Evolutionary conservation across 2,329 filamentous ascomycete species (phyloP), one percentile per base, ranked within the genome.

Genomic region (Anisogramma anomala): DNA sequence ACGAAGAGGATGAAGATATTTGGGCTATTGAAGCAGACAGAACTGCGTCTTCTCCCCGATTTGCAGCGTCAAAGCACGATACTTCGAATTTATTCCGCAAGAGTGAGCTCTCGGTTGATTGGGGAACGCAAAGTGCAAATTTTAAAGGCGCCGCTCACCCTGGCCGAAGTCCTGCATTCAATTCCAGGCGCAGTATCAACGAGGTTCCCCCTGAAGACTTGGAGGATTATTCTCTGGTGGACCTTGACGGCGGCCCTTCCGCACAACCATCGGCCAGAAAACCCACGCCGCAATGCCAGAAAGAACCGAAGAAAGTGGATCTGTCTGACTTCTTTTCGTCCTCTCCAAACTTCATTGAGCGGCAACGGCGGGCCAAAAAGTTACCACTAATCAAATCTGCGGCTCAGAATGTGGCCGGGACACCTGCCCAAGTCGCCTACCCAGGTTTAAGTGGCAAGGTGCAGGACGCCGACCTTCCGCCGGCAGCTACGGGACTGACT

Each of bases 261-360:
- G 58, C 27, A 18, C 55, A 54, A 31, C 51, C 56, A 1, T 59
- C 60, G 28, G 55, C 52, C 17, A 56, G 49, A 34, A 55, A 43
- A 20, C 47, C 50, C 8, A 45, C 52, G 3, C 39, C 42, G 11
- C 34, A 40, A 18, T 17, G 19, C 13, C 41, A 46, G 32, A 65
- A 59, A 8, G 59, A 58, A 37, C 47, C 55, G 6, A 59, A 52
- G 27, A 58, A 58, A 17, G 66, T 70, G 39, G 67, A 75, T 39
- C 58, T 77, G 2, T 64, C 69, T 5, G 61, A 64, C 6, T 77
- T 77, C 53, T 77, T 77, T 52, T 77, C 73, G 0, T 77, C 73
- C 3, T 72, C 73, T 1, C 65, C 43, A 25, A 38, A 48, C 17
- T 30, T 47, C 23, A 35, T 42, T 27, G 39, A 43, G 40, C 37